phyloP scores from a whole-genome alignment of 2,329 filamentous ascomycete genomes.

The Fusarium penzigii region DNA sequence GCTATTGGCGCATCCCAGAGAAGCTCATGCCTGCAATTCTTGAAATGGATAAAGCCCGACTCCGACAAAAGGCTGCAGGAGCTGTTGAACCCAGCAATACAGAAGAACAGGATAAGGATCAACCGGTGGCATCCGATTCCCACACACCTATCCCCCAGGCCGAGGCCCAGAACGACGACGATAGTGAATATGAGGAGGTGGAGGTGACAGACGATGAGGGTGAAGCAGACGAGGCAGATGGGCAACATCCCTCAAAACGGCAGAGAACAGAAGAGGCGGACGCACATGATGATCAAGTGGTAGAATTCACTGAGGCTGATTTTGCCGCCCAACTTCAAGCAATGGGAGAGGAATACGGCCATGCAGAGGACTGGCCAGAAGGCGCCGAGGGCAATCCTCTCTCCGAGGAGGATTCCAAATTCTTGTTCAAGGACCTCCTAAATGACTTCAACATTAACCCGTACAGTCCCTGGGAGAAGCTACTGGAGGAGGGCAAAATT shows the following conservation, averaged over 20 bases:
- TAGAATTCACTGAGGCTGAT: constrained; percentile 92
- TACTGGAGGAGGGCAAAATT: constrained; percentile 79
- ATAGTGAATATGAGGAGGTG: constrained; percentile 77
- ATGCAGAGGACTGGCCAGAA: constrained; percentile 65
- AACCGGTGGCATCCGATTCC: background rate
- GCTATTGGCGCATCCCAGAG: constrained; percentile 92
- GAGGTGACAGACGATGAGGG: constrained; percentile 57
- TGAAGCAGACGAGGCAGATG: constrained; percentile 33
- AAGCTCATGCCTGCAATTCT: constrained; percentile 79
- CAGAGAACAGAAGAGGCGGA: constrained; percentile 61
- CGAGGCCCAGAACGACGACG: constrained; percentile 36
- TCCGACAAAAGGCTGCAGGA: constrained; percentile 56
- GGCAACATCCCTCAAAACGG: constrained; percentile 60
- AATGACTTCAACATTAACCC: constrained; percentile 82
- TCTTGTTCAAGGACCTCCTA: constrained; percentile 82
- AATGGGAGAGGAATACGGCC: constrained; percentile 83
- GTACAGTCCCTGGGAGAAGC: constrained; percentile 87
- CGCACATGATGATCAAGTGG: constrained; percentile 48
- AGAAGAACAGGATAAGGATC: constrained; percentile 8
- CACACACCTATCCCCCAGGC: background rate
- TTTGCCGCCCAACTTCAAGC: constrained; percentile 89
- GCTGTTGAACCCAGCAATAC: constrained; percentile 21
- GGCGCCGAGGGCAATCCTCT: constrained; percentile 70
- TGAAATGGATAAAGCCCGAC: constrained; percentile 71
- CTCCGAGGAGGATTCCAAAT: constrained; percentile 73